These are phyloP conservation scores for Santalum album DNA, from an alignment of 164 flowering plant genomes.

Conservation along the genomic window DNA sequence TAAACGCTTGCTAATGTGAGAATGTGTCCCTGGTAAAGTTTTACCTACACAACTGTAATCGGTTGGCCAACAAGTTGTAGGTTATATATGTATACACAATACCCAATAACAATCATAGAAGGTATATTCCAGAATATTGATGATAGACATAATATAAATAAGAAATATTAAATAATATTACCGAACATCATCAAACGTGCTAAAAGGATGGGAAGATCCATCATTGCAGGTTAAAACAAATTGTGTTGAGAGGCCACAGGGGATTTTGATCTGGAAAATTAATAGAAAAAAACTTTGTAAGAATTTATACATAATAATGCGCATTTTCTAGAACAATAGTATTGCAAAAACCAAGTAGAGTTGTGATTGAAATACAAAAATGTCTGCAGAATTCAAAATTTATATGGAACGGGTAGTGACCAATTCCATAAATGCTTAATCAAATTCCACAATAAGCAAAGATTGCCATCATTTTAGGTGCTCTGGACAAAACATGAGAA, in stretches of 20 bases:
- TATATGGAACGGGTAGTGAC: too few species aligned
- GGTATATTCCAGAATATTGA: neutral
- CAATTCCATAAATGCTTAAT: too few species aligned
- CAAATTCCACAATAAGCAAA: too few species aligned
- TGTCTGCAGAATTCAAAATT: too few species aligned
- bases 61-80: too few species aligned
- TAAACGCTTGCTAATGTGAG: too few species aligned
- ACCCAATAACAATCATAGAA: neutral
- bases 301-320: neutral
- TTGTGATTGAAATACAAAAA: too few species aligned
- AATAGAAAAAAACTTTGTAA: neutral
- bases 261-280: constrained; percentile 69
- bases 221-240: constrained; percentile 68
- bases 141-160: neutral
- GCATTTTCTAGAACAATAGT: neutral
- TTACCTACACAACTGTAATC: too few species aligned
- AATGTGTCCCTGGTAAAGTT: too few species aligned
- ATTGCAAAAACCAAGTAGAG: too few species aligned
- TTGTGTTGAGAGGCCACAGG: constrained; percentile 69
- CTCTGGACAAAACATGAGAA: too few species aligned
- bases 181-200: constrained; percentile 56
- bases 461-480: too few species aligned
- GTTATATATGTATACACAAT: neutral
- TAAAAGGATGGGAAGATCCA: constrained; percentile 71
- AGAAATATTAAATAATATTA: constrained; percentile 14